Conservation (phyloP, 345 rosid species). For the Tarenaya hassleriana region DNA sequence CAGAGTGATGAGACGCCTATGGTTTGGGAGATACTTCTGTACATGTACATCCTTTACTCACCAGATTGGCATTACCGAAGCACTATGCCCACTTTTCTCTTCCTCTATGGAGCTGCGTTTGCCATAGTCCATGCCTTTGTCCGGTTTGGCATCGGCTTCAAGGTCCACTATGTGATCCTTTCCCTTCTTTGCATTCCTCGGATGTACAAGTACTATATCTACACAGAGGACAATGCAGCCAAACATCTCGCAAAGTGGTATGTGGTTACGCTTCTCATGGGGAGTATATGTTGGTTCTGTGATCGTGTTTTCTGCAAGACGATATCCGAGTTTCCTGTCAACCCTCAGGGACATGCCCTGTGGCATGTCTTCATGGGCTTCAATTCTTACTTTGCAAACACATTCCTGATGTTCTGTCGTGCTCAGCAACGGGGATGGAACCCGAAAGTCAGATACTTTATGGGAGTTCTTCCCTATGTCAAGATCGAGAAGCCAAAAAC, state of each 20-base stretch:
- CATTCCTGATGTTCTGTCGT: slow-evolving; percentile 94
- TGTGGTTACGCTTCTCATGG: slow-evolving; percentile 50
- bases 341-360: slow-evolving; percentile 89
- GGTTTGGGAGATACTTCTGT: slow-evolving; percentile 85
- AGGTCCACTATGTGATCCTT: slow-evolving; percentile 68
- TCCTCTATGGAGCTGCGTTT: slow-evolving; percentile 76
- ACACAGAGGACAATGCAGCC: slow-evolving; percentile 60
- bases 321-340: slow-evolving; percentile 54
- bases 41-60: slow-evolving; percentile 88
- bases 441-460: slow-evolving; percentile 48
- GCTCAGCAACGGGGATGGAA: slow-evolving; percentile 81
- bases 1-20: background rate
- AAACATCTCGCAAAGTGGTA: slow-evolving; percentile 69
- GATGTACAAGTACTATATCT: slow-evolving; percentile 90
- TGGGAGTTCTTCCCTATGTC: slow-evolving; percentile 72
- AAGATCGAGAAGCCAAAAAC: slow-evolving; percentile 70
- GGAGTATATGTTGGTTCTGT: slow-evolving; percentile 61
- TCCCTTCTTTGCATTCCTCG: slow-evolving; percentile 89
- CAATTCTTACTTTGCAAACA: slow-evolving; percentile 83
- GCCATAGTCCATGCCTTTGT: slow-evolving; percentile 57
- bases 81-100: slow-evolving; percentile 93
- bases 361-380: slow-evolving; percentile 93
- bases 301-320: slow-evolving; percentile 59
- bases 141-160: slow-evolving; percentile 74
- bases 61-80: slow-evolving; percentile 98